Base-by-base conservation (phyloP, 176 grass and related monocot species). In the Echinochloa phyllopogon region DNA sequence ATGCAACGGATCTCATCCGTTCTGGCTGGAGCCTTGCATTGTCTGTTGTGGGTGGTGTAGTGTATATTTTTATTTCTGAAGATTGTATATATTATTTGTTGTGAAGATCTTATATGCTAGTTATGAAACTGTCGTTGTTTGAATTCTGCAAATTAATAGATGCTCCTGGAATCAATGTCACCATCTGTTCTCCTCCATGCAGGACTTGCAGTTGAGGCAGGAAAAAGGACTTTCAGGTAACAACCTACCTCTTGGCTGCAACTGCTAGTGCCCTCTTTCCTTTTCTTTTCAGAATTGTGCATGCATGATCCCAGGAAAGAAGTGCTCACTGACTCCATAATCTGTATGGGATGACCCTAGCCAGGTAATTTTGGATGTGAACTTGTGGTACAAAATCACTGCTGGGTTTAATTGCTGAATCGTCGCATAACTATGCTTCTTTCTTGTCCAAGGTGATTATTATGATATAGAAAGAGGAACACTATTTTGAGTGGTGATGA, bases 1-100 rank as follows among this genome's bases (percentile, higher is more conserved):
- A 68, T 83, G 89, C 89, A 39, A 68, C 60, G 79, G 79, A 87
- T 79, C 74, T 57, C 84, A 86, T 86, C 88, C 84, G 57, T 86
- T 86, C 37, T 78, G 84, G 84, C 37, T 78, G 84, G 84, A 90
- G 74, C 73, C 79, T 79, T 86, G 89, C 74, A 37, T 69, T 83
- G 89, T 87, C 89, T 75, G 89, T 74, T 83, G 59, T 24, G 58
- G 23, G 21, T 29, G 74, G 51, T 60, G 56, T 63, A 53, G 39
- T 40, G 23, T 41, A 52, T 81, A 55, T 41, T 12, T 5, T 51
- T 20, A 23, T 68, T 79, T 52, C 23, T 87, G 67, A 40, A 65
- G 79, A 51, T 74, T 56, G 12, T 20, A 59, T 76, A 37, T 85
- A 47, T 58, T 21, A 51, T 49, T 74, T 17, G 56, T 78, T 24